phyloP scores from a whole-genome alignment of 805 yeast genomes.

The Sporopachydermia lactativora region DNA sequence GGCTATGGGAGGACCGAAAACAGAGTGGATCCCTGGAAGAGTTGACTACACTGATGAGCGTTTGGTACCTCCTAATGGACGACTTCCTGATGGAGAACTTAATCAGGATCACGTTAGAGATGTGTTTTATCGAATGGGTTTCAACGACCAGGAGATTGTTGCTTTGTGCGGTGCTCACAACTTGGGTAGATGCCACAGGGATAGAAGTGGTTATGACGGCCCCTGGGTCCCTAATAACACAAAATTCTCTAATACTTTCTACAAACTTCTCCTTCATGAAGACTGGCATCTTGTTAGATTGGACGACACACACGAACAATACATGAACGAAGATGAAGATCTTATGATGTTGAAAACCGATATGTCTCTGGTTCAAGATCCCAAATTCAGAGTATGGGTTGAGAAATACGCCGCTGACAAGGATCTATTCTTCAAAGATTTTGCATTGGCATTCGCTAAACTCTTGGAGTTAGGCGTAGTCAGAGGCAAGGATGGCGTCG shows the following conservation, averaged over 20 bases:
- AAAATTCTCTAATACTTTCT: constrained; percentile 62
- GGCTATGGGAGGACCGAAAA: constrained; percentile 50
- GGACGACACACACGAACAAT: constrained; percentile 32
- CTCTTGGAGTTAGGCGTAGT: constrained; percentile 31
- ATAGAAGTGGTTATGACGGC: constrained; percentile 70
- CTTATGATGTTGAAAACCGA: constrained; percentile 50
- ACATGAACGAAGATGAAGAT: constrained; percentile 31
- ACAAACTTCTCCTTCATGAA: constrained; percentile 34
- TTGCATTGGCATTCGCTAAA: constrained; percentile 29
- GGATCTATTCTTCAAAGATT: constrained; percentile 34
- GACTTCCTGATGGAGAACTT: constrained; percentile 43
- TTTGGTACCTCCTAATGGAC: constrained; percentile 43
- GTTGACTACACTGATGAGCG: constrained; percentile 25
- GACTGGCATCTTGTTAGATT: constrained; percentile 39
- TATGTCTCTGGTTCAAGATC: constrained; percentile 35
- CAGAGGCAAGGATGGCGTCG: constrained; percentile 9
- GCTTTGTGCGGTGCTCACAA: constrained; percentile 49
- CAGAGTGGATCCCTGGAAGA: constrained; percentile 42
- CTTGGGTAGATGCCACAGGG: constrained; percentile 46
- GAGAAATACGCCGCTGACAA: constrained; percentile 36
- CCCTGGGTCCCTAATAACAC: constrained; percentile 84
- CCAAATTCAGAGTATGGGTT: constrained; percentile 29
- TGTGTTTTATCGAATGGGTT: constrained; percentile 45
- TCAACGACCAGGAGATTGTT: constrained; percentile 48
- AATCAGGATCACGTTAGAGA: constrained; percentile 40